Percentiles rank a stretch among this genome's conserved stretches.
Evolutionary conservation across 306 rosid species (phyloP).

Genomic region (Cyclanthera cordifolia): DNA sequence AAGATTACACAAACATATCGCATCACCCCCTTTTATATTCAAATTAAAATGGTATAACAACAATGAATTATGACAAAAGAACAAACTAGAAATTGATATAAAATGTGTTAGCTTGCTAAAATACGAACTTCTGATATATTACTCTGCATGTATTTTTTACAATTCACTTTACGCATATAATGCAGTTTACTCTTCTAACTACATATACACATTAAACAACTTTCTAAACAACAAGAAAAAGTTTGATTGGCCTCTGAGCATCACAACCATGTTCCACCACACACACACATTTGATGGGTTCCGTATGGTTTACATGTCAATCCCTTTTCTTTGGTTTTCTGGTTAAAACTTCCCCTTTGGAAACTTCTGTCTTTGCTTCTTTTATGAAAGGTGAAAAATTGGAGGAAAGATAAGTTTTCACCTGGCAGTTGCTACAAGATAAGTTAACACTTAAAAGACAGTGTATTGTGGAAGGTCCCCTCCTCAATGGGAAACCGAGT

Average conservation of each 20-base stretch:
- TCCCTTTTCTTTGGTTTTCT: too few species aligned
- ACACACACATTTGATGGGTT: too few species aligned
- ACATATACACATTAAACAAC: background rate
- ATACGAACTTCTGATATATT: background rate
- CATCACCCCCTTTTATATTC: background rate
- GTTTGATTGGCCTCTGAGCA: background rate
- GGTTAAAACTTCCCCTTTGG: too few species aligned
- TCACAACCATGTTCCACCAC: too few species aligned
- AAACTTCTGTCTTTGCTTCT: too few species aligned
- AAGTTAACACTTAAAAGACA: too few species aligned
- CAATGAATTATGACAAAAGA: background rate
- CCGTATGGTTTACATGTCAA: too few species aligned
- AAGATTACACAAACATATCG: background rate
- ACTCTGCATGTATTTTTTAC: background rate
- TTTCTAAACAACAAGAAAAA: background rate
- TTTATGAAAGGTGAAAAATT: too few species aligned
- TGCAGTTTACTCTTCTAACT: background rate
- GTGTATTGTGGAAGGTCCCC: too few species aligned
- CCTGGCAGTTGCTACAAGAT: too few species aligned
- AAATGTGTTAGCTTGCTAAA: background rate
- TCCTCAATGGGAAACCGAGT: too few species aligned
- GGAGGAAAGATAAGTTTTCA: too few species aligned
- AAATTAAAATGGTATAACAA: background rate
- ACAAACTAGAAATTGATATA: background rate
- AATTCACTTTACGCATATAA: background rate